Conservation (phyloP, 768 basidiomycete genomes). For the Wakefieldia striispora region DNA sequence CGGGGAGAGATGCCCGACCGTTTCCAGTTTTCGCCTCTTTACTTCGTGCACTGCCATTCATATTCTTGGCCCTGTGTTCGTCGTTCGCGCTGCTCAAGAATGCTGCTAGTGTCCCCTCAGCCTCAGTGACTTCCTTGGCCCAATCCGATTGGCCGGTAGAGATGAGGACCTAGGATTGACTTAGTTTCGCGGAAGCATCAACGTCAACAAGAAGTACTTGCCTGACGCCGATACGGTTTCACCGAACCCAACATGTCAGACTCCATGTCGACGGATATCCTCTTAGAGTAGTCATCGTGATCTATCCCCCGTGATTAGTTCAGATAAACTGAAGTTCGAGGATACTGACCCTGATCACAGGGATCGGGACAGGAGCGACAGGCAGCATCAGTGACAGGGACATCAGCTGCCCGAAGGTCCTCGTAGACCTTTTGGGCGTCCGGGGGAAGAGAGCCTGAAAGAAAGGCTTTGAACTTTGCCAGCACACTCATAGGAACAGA, state of each 20-base stretch:
- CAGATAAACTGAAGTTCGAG: constrained; percentile 26
- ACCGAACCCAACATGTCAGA: constrained; percentile 83
- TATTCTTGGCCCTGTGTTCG: neutral
- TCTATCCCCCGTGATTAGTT: constrained; percentile 38
- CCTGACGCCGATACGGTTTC: constrained; percentile 82
- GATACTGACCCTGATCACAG: constrained; percentile 61
- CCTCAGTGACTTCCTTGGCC: constrained; percentile 76
- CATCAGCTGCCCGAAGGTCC: constrained; percentile 51
- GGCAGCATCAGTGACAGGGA: constrained; percentile 66
- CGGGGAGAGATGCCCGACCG: constrained; percentile 14
- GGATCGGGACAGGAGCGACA: constrained; percentile 77
- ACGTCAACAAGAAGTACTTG: constrained; percentile 26
- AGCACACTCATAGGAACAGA: constrained; percentile 22
- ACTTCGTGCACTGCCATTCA: constrained; percentile 2
- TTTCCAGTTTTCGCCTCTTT: constrained; percentile 3
- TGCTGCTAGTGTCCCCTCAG: constrained; percentile 67
- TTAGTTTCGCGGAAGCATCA: neutral
- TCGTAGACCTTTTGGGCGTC: constrained; percentile 42
- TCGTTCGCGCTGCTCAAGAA: constrained; percentile 37
- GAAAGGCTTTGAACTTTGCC: constrained; percentile 23
- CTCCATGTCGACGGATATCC: constrained; percentile 77
- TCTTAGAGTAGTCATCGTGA: constrained; percentile 70
- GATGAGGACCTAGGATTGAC: constrained; percentile 63
- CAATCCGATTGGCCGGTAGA: constrained; percentile 91
- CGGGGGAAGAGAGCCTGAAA: constrained; percentile 19